These are phyloP conservation scores for Diaporthe citrichinensis DNA, from an alignment of 2,329 filamentous ascomycete species.

Conservation along the genomic window DNA sequence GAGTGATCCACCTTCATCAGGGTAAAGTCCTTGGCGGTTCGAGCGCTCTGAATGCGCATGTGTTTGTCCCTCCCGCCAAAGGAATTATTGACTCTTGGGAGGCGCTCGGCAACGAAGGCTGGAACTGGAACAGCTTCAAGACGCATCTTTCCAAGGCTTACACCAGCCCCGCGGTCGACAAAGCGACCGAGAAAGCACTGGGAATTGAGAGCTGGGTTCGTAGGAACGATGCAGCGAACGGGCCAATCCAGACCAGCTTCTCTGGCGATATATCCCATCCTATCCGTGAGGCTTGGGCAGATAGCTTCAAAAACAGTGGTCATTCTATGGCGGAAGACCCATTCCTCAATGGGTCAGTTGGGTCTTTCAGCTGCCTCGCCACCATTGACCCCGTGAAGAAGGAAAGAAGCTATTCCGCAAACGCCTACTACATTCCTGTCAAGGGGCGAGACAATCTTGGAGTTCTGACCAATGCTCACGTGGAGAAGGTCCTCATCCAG, in stretches of 20 bases:
- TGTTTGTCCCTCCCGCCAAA: slow-evolving; percentile 40
- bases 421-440: slow-evolving; percentile 40
- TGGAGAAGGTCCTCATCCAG: slow-evolving; percentile 44
- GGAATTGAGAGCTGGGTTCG: slow-evolving; percentile 7
- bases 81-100: slow-evolving; percentile 48
- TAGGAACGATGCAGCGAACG: slow-evolving; percentile 10
- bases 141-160: slow-evolving; percentile 51
- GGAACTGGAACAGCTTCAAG: slow-evolving; percentile 46
- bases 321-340: slow-evolving; percentile 20
- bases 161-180: background rate
- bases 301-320: background rate
- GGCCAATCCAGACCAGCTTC: slow-evolving; percentile 31
- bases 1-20: slow-evolving; percentile 50
- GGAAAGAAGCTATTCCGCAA: slow-evolving; percentile 42
- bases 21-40: slow-evolving; percentile 52
- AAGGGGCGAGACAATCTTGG: slow-evolving; percentile 38
- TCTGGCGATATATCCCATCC: slow-evolving; percentile 11
- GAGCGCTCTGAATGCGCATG: slow-evolving; percentile 49
- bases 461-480: slow-evolving; percentile 44
- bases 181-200: background rate
- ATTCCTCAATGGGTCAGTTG: slow-evolving; percentile 28
- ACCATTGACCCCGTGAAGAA: slow-evolving; percentile 40
- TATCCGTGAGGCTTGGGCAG: slow-evolving; percentile 27
- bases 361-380: slow-evolving; percentile 33
- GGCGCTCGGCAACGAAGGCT: slow-evolving; percentile 47